Percentiles rank a stretch among this genome's conserved stretches.
Conservation (phyloP, 495 filamentous ascomycete genomes). For the Aspergillus nidulans region DNA sequence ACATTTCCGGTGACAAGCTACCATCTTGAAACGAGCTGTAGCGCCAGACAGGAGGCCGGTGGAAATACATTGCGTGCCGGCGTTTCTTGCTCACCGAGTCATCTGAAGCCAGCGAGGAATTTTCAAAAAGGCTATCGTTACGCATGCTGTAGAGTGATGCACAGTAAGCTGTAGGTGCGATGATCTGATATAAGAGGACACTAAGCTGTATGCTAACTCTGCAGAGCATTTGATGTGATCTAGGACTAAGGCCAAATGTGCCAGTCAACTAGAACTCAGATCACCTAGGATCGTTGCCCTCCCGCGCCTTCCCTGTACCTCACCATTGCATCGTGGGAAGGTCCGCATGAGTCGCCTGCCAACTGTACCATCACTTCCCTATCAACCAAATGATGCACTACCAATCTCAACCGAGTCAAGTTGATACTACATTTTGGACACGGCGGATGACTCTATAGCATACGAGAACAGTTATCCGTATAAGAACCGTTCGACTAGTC, state of each 20-base stretch:
- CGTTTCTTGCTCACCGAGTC: conserved; percentile 23
- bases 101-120: neutral
- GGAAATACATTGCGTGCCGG: conserved; percentile 29
- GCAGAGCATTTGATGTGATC: conserved; percentile 1
- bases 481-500: too few species aligned
- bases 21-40: conserved; percentile 8
- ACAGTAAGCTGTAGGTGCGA: neutral
- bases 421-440: too few species aligned
- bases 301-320: too few species aligned
- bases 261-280: neutral
- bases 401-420: too few species aligned
- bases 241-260: neutral
- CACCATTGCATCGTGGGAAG: too few species aligned
- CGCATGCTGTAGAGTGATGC: neutral
- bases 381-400: neutral
- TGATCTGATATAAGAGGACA: neutral
- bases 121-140: neutral
- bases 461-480: neutral
- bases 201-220: conserved; percentile 5
- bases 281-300: neutral
- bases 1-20: conserved; percentile 5
- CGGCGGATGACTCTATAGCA: too few species aligned
- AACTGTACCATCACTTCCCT: neutral
- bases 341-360: too few species aligned
- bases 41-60: conserved; percentile 28